These are phyloP conservation scores for Xylaria grammica DNA, from an alignment of 495 filamentous ascomycete species.

Conservation along the genomic window DNA sequence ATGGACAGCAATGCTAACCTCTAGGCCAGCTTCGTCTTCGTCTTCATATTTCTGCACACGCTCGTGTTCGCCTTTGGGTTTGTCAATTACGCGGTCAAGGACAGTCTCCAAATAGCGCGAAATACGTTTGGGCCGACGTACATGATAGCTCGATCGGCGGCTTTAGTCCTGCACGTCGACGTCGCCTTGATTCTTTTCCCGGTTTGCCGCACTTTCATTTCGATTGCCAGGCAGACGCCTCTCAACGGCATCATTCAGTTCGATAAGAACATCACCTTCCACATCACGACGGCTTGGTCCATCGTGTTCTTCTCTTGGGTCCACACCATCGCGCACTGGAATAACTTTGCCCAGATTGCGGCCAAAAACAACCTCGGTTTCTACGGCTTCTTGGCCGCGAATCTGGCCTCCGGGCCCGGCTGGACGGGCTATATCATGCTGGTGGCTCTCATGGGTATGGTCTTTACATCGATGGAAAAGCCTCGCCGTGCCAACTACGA, in stretches of 20 bases:
- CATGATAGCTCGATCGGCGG: slow-evolving; percentile 72
- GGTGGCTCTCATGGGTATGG: slow-evolving; percentile 69
- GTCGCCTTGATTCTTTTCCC: slow-evolving; percentile 76
- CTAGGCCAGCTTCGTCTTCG: slow-evolving; percentile 65
- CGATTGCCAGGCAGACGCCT: slow-evolving; percentile 73
- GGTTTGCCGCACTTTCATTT: slow-evolving; percentile 79
- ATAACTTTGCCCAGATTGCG: slow-evolving; percentile 77
- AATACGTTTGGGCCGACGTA: slow-evolving; percentile 71
- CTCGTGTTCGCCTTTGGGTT: slow-evolving; percentile 76
- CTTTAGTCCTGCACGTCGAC: slow-evolving; percentile 75
- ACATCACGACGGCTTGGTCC: slow-evolving; percentile 79
- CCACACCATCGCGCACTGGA: slow-evolving; percentile 80
- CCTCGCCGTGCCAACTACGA: slow-evolving; percentile 73
- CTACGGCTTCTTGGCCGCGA: slow-evolving; percentile 70
- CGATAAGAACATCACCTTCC: slow-evolving; percentile 83
- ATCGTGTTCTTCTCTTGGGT: slow-evolving; percentile 83
- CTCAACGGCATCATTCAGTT: slow-evolving; percentile 80
- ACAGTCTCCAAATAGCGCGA: slow-evolving; percentile 66
- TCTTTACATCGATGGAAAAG: slow-evolving; percentile 71
- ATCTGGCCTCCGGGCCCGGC: slow-evolving; percentile 74
- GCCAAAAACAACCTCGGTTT: slow-evolving; percentile 73
- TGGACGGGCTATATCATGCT: slow-evolving; percentile 84
- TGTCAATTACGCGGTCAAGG: slow-evolving; percentile 75
- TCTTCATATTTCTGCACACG: slow-evolving; percentile 69
- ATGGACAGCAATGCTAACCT: slow-evolving; percentile 29